A percentile compares a stretch with the other conserved stretches of the same genome.
Conservation (phyloP, 2,329 filamentous ascomycete species). For the Calonectria ilicicola region DNA sequence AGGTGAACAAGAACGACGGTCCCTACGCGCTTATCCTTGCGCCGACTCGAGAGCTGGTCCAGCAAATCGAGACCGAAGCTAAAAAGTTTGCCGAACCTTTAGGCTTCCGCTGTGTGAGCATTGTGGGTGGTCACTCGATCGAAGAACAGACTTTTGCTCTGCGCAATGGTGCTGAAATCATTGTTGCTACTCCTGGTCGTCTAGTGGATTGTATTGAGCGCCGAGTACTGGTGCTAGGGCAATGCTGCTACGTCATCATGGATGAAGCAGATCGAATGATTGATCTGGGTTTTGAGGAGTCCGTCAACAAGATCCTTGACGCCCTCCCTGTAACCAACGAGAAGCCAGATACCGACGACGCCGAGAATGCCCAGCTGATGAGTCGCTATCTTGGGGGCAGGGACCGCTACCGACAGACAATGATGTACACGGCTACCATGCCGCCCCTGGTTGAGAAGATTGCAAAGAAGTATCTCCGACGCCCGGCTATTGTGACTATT, state of each 20-base stretch:
- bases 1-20: constrained; percentile 90
- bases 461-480: constrained; percentile 94
- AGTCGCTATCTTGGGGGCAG: constrained; percentile 79
- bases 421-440: constrained; percentile 99
- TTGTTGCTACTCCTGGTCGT: constrained; percentile 98
- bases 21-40: constrained; percentile 98
- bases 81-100: constrained; percentile 91
- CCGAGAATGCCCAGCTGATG: constrained; percentile 90
- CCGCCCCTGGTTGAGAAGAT: constrained; percentile 92
- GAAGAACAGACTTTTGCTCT: constrained; percentile 94
- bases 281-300: constrained; percentile 96
- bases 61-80: constrained; percentile 96
- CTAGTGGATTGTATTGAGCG: constrained; percentile 97
- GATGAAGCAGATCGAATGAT: constrained; percentile 99
- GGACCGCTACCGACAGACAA: constrained; percentile 92
- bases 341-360: constrained; percentile 93
- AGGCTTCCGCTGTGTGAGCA: constrained; percentile 94
- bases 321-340: constrained; percentile 93
- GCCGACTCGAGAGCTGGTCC: constrained; percentile 95
- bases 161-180: constrained; percentile 93
- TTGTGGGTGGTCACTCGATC: constrained; percentile 96
- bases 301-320: constrained; percentile 96
- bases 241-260: constrained; percentile 99
- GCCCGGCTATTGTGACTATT: constrained; percentile 94
- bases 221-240: constrained; percentile 89